Percentiles rank a stretch among this genome's conserved stretches.
These are phyloP conservation scores for Larix kaempferi DNA, from an alignment of 75 land plant species.

Conservation along the genomic window DNA sequence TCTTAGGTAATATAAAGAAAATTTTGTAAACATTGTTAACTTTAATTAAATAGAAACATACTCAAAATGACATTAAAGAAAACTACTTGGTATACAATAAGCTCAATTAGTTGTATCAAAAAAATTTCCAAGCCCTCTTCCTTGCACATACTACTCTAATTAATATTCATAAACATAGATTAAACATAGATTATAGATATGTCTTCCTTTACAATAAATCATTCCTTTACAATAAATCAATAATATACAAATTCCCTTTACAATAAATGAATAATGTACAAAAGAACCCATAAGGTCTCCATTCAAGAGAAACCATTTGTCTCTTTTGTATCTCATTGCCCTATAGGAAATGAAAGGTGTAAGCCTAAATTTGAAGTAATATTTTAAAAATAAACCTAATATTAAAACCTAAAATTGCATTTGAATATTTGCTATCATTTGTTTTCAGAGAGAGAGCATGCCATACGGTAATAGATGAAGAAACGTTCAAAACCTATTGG, in stretches of 20 bases:
- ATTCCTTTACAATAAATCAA: no score
- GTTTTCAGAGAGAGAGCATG: conserved; percentile 69
- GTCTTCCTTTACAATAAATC: no score
- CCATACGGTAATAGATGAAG: conserved; percentile 83
- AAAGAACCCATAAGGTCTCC: conserved; percentile 69
- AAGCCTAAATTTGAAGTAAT: conserved; percentile 11
- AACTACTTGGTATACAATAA: no score
- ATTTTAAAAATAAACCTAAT: conserved; percentile 61
- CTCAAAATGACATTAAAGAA: no score
- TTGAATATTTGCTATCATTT: conserved; percentile 86
- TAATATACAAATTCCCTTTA: no score
- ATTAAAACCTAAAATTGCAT: conserved; percentile 73
- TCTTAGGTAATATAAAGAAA: no score
- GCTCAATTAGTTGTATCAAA: no score
- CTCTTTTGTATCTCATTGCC: background rate
- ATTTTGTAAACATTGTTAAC: no score
- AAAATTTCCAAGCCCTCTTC: conserved; percentile 90
- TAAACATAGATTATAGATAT: no score
- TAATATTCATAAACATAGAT: conserved; percentile 94
- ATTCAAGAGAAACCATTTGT: conserved; percentile 8
- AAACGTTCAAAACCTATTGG: conserved; percentile 71
- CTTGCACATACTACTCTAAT: conserved; percentile 68
- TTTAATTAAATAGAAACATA: no score
- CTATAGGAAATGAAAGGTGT: background rate
- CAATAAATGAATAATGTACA: conserved; percentile 89